Base-by-base conservation (phyloP, 495 filamentous ascomycete species). In the Letharia columbiana region DNA sequence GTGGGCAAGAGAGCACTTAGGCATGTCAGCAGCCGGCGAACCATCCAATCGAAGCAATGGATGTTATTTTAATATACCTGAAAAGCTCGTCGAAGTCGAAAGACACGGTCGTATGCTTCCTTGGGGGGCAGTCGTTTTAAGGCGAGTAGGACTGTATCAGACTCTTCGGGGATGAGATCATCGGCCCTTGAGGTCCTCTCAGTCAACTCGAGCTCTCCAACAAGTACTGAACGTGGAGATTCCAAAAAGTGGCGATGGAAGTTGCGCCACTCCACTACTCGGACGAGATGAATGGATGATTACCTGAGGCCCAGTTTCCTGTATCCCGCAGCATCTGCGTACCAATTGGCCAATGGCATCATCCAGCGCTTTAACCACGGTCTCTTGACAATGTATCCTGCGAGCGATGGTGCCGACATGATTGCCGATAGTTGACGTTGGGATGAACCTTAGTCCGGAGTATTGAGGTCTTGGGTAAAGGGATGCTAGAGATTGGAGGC, bases 91-190 rank as follows among this genome's bases (percentile, higher is more conserved):
- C 94, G 89, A 76, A 98, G 85, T 73, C 94, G 91, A 86, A 89
- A 98, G 74, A 97, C 86, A 78, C 94, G 93, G 82, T 98, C 94
- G 79, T 98, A 98, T 71, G 86, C 83, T 73, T 91, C 91, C 83
- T 95, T 92, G 68, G 89, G 83, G 47, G 91, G 85, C 54, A 98
- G 88, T 77, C 94, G 91, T 83, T 89, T 88, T 75, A 98, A 83
- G 62, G 94, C 94, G 69, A 85, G 81, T 76, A 92, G 86, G 72
- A 98, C 92, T 40, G 77, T 77, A 71, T 93, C 91, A 83, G 80
- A 86, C 80, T 98, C 95, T 75, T 98, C 95, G 72, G 84, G 82
- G 75, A 97, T 90, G 75, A 98, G 76, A 75, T 98, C 94, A 79
- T 98, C 94, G 83, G 85, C 82, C 73, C 94, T 98, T 74, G 45